Evolutionary conservation across 495 filamentous ascomycete species (phyloP), one percentile per base, ranked within the genome.

Genomic region (Clohesyomyces aquaticus): DNA sequence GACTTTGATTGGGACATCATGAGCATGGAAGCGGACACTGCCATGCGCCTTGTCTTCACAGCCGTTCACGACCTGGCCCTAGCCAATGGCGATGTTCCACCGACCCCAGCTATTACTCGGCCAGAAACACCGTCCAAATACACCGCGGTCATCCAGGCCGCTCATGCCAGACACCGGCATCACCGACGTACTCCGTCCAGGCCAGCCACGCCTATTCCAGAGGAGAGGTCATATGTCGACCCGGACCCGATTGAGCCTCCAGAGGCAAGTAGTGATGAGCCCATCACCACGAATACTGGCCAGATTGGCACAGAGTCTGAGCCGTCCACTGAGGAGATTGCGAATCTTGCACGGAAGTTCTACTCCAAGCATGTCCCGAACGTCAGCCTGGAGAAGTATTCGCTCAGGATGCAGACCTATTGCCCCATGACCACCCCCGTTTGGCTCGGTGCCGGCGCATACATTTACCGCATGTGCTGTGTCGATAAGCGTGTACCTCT

Each of bases 401-500:
- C 97, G 19, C 76, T 85, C 63, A 89, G 94, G 46, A 84, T 98
- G 50, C 93, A 98, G 73, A 81, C 80, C 38, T 98, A 87, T 73
- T 98, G 94, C 66, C 93, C 95, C 21, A 89, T 97, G 85, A 95
- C 91, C n/a, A 93, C 94, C 1, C 93, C 86, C 16, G 95, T 97
- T 29, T 96, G 94, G 68, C 85, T 98, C n/a, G 91, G 94, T 1
- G 87, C 94, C 1, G 91, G 90, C 47, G 77, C 88, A n/a, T 98
- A 98, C 73, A 91, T 96, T 54, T 87, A 91, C 69, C 82, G 85
- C 51, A 82, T 98, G 42, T 65, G 86, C 0, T 81, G 92, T 10
- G 77, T 86, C 32, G 91, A 97, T 66, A 82, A 82, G 52, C 84
- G 94, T 16, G 76, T 78, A 3, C 82, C 84, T 1, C 84, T 96